Percentiles rank a stretch among this genome's conserved stretches.
These are phyloP conservation scores for Haplosporangium gracile DNA, from an alignment of 192 early-diverging fungal species.

Conservation along the genomic window DNA sequence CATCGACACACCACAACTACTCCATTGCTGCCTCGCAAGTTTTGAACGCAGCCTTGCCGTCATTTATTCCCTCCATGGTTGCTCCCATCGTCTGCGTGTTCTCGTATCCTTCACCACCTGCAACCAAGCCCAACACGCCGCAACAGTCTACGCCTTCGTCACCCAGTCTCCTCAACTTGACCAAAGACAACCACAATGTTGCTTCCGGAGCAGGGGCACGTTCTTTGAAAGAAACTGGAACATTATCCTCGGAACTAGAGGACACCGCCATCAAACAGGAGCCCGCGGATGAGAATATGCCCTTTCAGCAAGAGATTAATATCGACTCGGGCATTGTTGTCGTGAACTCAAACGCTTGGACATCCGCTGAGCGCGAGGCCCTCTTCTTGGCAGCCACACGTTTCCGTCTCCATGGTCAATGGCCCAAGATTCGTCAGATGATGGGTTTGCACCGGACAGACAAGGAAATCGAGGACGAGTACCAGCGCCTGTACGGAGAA, in stretches of 20 bases:
- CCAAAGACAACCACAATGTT: neutral
- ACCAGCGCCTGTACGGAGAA: conserved; percentile 39
- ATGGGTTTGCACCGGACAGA: conserved; percentile 42
- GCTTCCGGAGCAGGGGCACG: neutral
- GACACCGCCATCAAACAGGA: neutral
- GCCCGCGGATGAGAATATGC: neutral
- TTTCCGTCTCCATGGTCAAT: conserved; percentile 33
- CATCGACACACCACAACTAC: conserved; percentile 49
- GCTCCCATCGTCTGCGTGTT: conserved; percentile 55
- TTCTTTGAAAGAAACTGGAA: too few species aligned
- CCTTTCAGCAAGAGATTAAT: neutral
- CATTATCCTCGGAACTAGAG: neutral
- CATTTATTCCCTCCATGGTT: conserved; percentile 53
- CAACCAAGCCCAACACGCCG: conserved; percentile 26
- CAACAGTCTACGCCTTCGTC: conserved; percentile 12
- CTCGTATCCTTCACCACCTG: conserved; percentile 32
- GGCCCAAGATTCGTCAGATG: conserved; percentile 41
- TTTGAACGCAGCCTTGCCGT: conserved; percentile 33
- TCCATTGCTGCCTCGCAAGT: conserved; percentile 34
- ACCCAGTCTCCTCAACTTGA: neutral
- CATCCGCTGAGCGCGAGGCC: conserved; percentile 35
- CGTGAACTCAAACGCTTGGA: conserved; percentile 21
- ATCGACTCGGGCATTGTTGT: conserved; percentile 10
- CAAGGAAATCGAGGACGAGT: conserved; percentile 39
- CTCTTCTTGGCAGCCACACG: conserved; percentile 29